Evolutionary conservation across 768 basidiomycete genomes (phyloP), one percentile per base, ranked within the genome.

Genomic region (Daedaleopsis sinensis): DNA sequence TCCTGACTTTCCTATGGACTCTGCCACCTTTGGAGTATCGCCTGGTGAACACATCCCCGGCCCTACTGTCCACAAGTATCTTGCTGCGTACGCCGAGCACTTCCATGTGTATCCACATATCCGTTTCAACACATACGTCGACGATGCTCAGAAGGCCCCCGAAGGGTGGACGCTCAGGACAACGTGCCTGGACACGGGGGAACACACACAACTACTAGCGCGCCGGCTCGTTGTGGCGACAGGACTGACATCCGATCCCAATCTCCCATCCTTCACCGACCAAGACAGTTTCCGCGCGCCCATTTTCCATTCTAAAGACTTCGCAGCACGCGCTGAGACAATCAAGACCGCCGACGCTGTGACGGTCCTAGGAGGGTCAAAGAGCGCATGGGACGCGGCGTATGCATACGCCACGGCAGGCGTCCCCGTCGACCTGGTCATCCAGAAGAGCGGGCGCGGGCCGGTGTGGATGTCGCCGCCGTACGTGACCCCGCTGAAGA

Each of bases 401-500:
- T 49, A 49, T 15, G 47, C 47, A 10, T 49, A 23, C 23, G 47
- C 47, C 9, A 23, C 47, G 21, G 19, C 47, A 8, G 47, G 21
- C 21, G 47, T 49, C 6, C 21, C 21, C 21, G 47, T 24, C 11
- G 23, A 49, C 47, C 7, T 49, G 21, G 21, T 49, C 19, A 49
- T 49, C 47, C 47, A 21, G 11, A 49, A 49, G 47, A 49, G 47
- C 47, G 47, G 47, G 7, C 47, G 47, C 10, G 47, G 47, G 7
- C 47, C 47, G 23, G 23, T 24, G 21, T 49, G 47, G 47, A 49
- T 49, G 47, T 49, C 47, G 47, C 47, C 47, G 10, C 47, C 47
- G 19, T 49, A 49, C 47, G 47, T 49, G 47, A 49, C 47, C 21
- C 47, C 47, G 23, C 21, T 49, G 21, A 49, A 49, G 47, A 49